A percentile compares a stretch with the other conserved stretches of the same genome.
These are phyloP conservation scores for Clitopilus passeckerianus DNA, from an alignment of 768 basidiomycete genomes.

Conservation along the genomic window DNA sequence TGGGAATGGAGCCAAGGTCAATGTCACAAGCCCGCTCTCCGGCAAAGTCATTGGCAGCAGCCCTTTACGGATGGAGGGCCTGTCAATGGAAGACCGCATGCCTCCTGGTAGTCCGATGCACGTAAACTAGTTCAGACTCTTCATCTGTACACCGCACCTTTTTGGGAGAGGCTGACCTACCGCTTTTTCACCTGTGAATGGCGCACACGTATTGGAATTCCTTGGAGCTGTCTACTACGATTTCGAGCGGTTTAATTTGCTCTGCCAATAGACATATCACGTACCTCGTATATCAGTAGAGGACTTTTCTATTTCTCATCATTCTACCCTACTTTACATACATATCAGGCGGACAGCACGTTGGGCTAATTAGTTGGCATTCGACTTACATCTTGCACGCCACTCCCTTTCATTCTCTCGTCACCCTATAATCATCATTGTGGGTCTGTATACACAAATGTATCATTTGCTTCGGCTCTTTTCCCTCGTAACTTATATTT, in stretches of 20 bases:
- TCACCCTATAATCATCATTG: background rate
- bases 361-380: background rate
- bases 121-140: background rate
- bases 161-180: background rate
- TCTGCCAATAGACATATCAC: background rate
- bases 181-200: too few relatives aligned
- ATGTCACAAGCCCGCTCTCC: slow-evolving; percentile 29
- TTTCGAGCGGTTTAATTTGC: too few relatives aligned
- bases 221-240: background rate
- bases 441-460: background rate
- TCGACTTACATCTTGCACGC: background rate
- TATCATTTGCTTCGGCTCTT: too few relatives aligned
- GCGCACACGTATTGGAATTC: background rate
- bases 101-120: slow-evolving; percentile 20
- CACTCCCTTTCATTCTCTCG: background rate
- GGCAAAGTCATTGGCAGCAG: slow-evolving; percentile 20
- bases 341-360: background rate
- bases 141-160: background rate
- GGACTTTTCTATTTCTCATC: background rate
- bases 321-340: background rate
- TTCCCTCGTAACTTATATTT: too few relatives aligned
- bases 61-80: slow-evolving; percentile 18
- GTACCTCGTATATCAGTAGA: background rate
- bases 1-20: slow-evolving; percentile 12
- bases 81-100: slow-evolving; percentile 14